Evolutionary conservation across 805 yeast genomes (phyloP).

Genomic region (Kazachstania kunashirensis): DNA sequence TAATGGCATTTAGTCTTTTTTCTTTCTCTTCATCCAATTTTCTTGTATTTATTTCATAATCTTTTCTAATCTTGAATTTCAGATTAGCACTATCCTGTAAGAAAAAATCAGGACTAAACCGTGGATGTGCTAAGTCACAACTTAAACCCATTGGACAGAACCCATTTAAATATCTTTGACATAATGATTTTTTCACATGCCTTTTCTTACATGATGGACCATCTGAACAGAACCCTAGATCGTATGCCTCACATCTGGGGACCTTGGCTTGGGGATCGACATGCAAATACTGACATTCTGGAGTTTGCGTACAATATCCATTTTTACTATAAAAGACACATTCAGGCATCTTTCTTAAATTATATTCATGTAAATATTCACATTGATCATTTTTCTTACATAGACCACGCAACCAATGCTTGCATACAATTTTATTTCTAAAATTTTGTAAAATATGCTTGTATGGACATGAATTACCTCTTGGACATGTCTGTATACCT

Average conservation of each 20-base stretch:
- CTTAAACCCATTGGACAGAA: constrained; percentile 85
- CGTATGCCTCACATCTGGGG: constrained; percentile 80
- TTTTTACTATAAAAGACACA: constrained; percentile 75
- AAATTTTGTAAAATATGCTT: constrained; percentile 67
- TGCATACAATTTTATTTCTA: constrained; percentile 79
- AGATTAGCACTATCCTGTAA: constrained; percentile 33
- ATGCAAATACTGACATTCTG: constrained; percentile 89
- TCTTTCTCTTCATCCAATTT: constrained; percentile 29
- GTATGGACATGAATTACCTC: constrained; percentile 76
- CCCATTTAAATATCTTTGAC: constrained; percentile 78
- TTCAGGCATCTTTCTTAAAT: constrained; percentile 91
- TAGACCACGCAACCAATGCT: constrained; percentile 95
- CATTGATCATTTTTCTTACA: constrained; percentile 96
- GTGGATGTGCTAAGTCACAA: constrained; percentile 71
- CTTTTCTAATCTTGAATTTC: constrained; percentile 21
- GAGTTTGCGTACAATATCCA: constrained; percentile 83
- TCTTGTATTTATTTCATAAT: constrained; percentile 28
- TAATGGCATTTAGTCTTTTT: constrained; percentile 29
- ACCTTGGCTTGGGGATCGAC: constrained; percentile 81
- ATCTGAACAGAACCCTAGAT: constrained; percentile 81
- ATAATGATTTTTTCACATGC: constrained; percentile 63
- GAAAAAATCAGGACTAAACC: constrained; percentile 31
- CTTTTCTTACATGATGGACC: constrained; percentile 81
- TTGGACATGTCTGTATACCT: constrained; percentile 57
- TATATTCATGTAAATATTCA: constrained; percentile 92